A percentile compares a stretch with the other conserved stretches of the same genome.
Conservation (phyloP, 495 filamentous ascomycete genomes). For the Amorphotheca resinae region DNA sequence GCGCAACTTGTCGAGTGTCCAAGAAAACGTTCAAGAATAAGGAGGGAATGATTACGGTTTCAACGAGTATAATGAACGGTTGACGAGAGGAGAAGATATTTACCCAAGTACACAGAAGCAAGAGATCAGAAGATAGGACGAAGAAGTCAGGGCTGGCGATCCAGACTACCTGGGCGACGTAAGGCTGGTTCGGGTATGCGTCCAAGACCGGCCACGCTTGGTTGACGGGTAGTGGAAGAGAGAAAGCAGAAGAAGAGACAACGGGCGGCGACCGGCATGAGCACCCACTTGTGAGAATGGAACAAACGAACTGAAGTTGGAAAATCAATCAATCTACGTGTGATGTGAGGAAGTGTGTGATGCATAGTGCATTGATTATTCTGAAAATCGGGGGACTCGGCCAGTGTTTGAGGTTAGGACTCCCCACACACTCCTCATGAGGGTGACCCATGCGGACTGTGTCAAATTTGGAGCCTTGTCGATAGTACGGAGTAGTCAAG, state of each 20-base stretch:
- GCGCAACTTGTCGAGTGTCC: conserved; percentile 1
- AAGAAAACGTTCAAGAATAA: too few relatives aligned
- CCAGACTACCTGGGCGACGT: conserved; percentile 10
- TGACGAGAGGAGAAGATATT: conserved; percentile 1
- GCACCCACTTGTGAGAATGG: conserved; percentile 13
- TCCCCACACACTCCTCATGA: conserved; percentile 14
- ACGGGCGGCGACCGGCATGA: conserved; percentile 18
- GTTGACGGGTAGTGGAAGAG: conserved; percentile 18
- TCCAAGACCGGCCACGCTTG: conserved; percentile 18
- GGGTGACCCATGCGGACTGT: conserved; percentile 17
- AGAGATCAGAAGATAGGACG: conserved; percentile 19
- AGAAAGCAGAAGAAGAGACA: conserved; percentile 18
- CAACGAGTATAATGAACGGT: conserved; percentile 3
- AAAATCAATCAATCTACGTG: background rate
- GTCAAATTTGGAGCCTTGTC: conserved; percentile 19
- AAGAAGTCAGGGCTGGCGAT: conserved; percentile 8
- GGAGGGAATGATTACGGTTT: background rate
- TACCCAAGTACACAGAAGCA: background rate
- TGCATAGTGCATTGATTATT: conserved; percentile 23
- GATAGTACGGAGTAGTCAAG: conserved; percentile 19
- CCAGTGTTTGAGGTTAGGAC: conserved; percentile 22
- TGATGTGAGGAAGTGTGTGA: background rate
- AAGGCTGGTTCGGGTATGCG: conserved; percentile 20
- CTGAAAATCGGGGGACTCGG: conserved; percentile 12
- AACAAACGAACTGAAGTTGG: conserved; percentile 2